These are phyloP conservation scores for Talaromyces liani DNA, from an alignment of 495 filamentous ascomycete species.

Conservation along the genomic window DNA sequence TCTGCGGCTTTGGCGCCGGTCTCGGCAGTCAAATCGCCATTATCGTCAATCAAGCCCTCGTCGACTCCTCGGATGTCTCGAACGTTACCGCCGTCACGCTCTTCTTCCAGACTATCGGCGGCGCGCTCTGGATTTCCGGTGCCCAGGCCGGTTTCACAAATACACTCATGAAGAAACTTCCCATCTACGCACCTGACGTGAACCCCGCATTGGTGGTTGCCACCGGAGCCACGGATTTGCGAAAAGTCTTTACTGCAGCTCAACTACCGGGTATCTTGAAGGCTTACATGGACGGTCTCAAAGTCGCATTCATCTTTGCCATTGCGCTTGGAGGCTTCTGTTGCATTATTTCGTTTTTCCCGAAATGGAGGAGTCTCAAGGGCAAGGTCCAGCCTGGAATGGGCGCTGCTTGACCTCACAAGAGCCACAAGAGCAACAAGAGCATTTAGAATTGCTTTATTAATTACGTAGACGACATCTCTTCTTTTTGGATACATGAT, in stretches of 20 bases:
- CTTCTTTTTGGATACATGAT: neutral
- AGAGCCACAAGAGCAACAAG: neutral
- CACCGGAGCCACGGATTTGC: slow-evolving; percentile 46
- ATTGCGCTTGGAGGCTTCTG: slow-evolving; percentile 13
- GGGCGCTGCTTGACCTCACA: neutral
- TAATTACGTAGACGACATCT: neutral
- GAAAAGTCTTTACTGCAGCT: slow-evolving; percentile 29
- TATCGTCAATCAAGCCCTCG: slow-evolving; percentile 23
- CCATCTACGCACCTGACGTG: slow-evolving; percentile 29
- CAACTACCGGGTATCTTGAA: slow-evolving; percentile 42
- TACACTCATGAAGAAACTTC: slow-evolving; percentile 25
- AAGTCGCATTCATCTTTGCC: slow-evolving; percentile 23
- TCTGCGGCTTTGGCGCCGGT: slow-evolving; percentile 26
- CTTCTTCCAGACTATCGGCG: slow-evolving; percentile 32
- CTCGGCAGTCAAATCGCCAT: slow-evolving; percentile 24
- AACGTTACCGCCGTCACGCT: slow-evolving; percentile 15
- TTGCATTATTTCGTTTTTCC: slow-evolving; percentile 8
- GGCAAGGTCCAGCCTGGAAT: slow-evolving; percentile 6
- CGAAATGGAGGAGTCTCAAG: slow-evolving; percentile 8
- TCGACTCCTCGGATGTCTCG: slow-evolving; percentile 16
- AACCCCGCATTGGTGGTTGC: slow-evolving; percentile 30
- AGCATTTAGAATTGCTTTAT: neutral
- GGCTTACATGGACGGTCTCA: slow-evolving; percentile 54
- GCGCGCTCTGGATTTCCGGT: slow-evolving; percentile 37
- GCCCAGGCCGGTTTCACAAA: slow-evolving; percentile 43